phyloP scores from a whole-genome alignment of 2,329 filamentous ascomycete species.

The Trichophyton benhamiae region DNA sequence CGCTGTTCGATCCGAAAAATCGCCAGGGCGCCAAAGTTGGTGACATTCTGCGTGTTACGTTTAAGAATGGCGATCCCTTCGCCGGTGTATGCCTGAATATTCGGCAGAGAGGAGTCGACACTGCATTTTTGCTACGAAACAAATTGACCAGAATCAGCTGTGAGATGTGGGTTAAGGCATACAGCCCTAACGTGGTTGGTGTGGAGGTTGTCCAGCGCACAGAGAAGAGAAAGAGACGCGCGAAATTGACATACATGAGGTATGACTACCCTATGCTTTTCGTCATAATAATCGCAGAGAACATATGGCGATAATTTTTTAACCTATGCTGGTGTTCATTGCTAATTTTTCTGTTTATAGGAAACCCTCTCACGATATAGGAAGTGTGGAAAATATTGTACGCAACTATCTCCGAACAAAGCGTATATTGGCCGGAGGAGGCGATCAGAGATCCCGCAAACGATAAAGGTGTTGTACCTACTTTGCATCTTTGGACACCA shows the following conservation, averaged over 20 bases:
- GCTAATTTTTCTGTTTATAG: slow-evolving; percentile 19
- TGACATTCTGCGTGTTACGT: slow-evolving; percentile 82
- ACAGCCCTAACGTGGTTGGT: slow-evolving; percentile 74
- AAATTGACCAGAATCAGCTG: slow-evolving; percentile 76
- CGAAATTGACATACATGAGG: slow-evolving; percentile 82
- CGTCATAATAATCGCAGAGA: neutral
- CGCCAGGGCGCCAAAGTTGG: slow-evolving; percentile 69
- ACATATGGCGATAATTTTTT: neutral
- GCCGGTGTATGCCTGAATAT: slow-evolving; percentile 80
- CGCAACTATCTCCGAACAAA: slow-evolving; percentile 49
- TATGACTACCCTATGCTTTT: slow-evolving; percentile 18
- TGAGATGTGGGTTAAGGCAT: slow-evolving; percentile 97
- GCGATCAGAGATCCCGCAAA: neutral
- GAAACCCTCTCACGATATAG: slow-evolving; percentile 74
- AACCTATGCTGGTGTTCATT: neutral
- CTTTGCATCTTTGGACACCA: neutral
- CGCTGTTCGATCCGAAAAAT: slow-evolving; percentile 65
- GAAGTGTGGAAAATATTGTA: slow-evolving; percentile 71
- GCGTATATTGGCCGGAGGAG: slow-evolving; percentile 29
- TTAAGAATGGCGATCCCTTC: slow-evolving; percentile 77
- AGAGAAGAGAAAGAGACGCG: slow-evolving; percentile 72
- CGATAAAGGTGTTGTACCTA: neutral
- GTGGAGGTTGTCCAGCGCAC: slow-evolving; percentile 88
- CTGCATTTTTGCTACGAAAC: slow-evolving; percentile 72
- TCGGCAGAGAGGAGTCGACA: slow-evolving; percentile 76